phyloP scores from a whole-genome alignment of 2,329 filamentous ascomycete species.

The Trichothecium sympodiale region DNA sequence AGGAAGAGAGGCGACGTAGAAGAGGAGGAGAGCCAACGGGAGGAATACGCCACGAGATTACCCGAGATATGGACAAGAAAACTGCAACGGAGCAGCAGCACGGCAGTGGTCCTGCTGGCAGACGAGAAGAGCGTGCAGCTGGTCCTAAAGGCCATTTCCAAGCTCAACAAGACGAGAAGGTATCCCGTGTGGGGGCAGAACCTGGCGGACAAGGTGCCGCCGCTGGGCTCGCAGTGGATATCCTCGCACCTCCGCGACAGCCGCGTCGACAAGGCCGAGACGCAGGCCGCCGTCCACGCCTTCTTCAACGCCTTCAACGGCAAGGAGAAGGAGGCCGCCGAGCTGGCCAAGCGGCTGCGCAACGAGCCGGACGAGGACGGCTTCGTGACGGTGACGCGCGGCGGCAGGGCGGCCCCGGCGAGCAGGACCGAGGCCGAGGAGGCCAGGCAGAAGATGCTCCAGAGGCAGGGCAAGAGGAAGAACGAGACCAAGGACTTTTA shows the following conservation, averaged over 20 bases:
- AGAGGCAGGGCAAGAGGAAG: constrained; percentile 52
- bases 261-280: constrained; percentile 54
- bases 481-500: constrained; percentile 65
- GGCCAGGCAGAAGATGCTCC: constrained; percentile 45
- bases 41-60: constrained; percentile 48
- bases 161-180: constrained; percentile 46
- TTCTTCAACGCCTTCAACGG: constrained; percentile 77
- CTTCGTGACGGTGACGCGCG: constrained; percentile 82
- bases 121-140: constrained; percentile 69
- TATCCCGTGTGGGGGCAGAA: constrained; percentile 60
- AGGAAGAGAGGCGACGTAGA: constrained; percentile 36
- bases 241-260: constrained; percentile 59
- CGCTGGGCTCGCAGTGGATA: constrained; percentile 45
- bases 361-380: constrained; percentile 88
- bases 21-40: constrained; percentile 39
- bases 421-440: constrained; percentile 60
- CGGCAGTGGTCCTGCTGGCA: constrained; percentile 72
- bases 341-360: constrained; percentile 52
- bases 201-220: constrained; percentile 41
- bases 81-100: constrained; percentile 62
- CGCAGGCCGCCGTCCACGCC: constrained; percentile 69
- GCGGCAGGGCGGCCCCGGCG: constrained; percentile 64
- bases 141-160: constrained; percentile 63
- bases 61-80: constrained; percentile 64
- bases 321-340: constrained; percentile 54